Base-by-base conservation (phyloP, 768 basidiomycete species). In the Agrocybe praecox region DNA sequence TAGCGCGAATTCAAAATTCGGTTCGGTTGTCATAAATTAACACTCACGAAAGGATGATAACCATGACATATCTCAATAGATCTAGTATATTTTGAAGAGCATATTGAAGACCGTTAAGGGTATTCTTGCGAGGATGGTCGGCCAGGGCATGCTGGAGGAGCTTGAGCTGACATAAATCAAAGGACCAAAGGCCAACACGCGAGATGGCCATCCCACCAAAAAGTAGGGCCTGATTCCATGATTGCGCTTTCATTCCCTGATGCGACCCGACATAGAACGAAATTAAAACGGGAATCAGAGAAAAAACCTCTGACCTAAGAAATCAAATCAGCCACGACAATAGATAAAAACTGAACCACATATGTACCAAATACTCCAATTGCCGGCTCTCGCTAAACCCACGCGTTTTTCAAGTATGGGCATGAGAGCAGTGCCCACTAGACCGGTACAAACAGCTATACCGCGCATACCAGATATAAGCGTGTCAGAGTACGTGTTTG, bases 361-460 rank as follows among this genome's bases (percentile, higher is more conserved):
- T 29, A n/a, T n/a, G n/a, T n/a, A 80, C 80, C 77, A 77, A 42
- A 85, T 80, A 40, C 72, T 75, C 81, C 81, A 85, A 44, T 69
- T 76, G 0, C 81, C 83, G 0, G 81, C 76, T 12, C 82, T 68
- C 0, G 78, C 72, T 22, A 78, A 68, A 0, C 82, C 82, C 2
- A 85, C 62, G 50, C 59, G 72, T 6, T 65, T 61, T 59, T 79
- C 78, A 18, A 83, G 53, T 17, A 69, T 53, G 0, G 77, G 79
- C 65, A 77, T 75, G n/a, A 75, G 48, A 9, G 79, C 42, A 0
- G 82, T 85, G 0, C 82, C 82, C 0, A 72, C 33, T 0, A 84
- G 69, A 0, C 82, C 83, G 1, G 78, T 75, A 6, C 79, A 65
- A 8, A 80, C 79, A 47, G 74, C 75, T 5, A 78, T 52, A 0